Base-by-base conservation (phyloP, 305 asterid genomes). In the Petunia hybrid region DNA sequence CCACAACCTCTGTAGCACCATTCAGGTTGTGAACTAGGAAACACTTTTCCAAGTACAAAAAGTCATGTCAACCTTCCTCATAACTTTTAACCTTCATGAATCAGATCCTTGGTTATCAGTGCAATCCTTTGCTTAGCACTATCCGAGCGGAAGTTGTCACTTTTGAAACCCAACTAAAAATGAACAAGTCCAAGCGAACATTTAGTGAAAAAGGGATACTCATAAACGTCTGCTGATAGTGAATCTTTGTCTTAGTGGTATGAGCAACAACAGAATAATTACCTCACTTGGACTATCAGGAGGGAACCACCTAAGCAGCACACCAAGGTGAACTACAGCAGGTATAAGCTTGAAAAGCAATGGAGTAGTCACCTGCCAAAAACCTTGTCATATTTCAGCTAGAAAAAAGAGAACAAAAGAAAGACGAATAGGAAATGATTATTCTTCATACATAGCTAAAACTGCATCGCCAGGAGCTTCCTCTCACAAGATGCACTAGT, bases 301-400 rank as follows among this genome's bases (percentile, higher is more conserved):
- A 40, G 97, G 76, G 87, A 94, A 97, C 99, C 99, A 97, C 85
- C 97, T 91, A 78, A 97, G 80, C 86, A 97, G 86, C 75, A 97
- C 91, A 7, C 99, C 99, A 65, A 94, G 99, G 87, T 97, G 99
- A 86, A 97, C 92, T 35, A 97, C 97, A 48, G 93, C 98, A 74
- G 99, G 99, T 87, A 97, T 92, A 82, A 97, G 88, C 92, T 97
- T 94, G 94, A 97, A 94, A 83, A 97, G 96, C 88, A 97, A 84
- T 71, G 99, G 99, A 46, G 99, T 97, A 9, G 99, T 97, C 80
- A 97, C 98, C 98, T 97, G 92, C 81, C 89, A 45, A 82, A 39
- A 55, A 77, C 51, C n/a, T 76, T 16, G 76, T 81, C 70, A 84
- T 74, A 73, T 36, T 80, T 60, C 64, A 48, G 35, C 74, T 42